Conservation (phyloP, 1,139 yeast genomes). For the Yamadazyma aaseri region DNA sequence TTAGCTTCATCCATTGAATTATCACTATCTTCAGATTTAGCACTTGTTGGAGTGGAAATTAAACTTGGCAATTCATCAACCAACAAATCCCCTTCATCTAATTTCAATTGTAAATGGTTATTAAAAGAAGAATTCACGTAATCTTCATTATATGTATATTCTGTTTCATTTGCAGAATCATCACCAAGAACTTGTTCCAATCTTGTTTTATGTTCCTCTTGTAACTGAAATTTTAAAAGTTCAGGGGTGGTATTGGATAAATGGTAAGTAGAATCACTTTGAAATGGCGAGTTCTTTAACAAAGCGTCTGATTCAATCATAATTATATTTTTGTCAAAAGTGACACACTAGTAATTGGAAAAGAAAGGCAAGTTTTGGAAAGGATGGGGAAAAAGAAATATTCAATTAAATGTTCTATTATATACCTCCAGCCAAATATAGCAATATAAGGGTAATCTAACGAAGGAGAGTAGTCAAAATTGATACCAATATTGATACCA, state of each 20-base stretch:
- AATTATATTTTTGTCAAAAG: not conserved
- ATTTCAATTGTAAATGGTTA: constrained; percentile 33
- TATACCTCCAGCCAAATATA: too few relatives aligned
- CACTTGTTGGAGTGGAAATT: constrained; percentile 19
- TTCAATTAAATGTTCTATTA: too few relatives aligned
- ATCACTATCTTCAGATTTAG: constrained; percentile 14
- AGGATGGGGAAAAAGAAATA: too few relatives aligned
- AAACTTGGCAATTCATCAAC: constrained; percentile 22
- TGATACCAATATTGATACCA: too few relatives aligned
- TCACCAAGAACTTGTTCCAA: constrained; percentile 21
- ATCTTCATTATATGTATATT: constrained; percentile 17
- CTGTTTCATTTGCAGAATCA: constrained; percentile 1
- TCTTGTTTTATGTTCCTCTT: constrained; percentile 38
- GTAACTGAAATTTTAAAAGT: constrained; percentile 44
- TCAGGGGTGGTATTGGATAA: constrained; percentile 33
- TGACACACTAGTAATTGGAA: too few relatives aligned
- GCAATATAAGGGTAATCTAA: too few relatives aligned
- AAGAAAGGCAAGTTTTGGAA: too few relatives aligned
- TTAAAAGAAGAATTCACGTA: constrained; percentile 36
- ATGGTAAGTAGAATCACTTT: constrained; percentile 20
- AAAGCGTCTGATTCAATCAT: constrained; percentile 39
- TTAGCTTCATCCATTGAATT: constrained; percentile 1
- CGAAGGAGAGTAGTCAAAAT: too few relatives aligned
- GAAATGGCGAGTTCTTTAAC: constrained; percentile 39
- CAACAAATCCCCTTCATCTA: constrained; percentile 31